These are phyloP conservation scores for Actinidia arguta DNA, from an alignment of 179 eudicot species.

Conservation along the genomic window DNA sequence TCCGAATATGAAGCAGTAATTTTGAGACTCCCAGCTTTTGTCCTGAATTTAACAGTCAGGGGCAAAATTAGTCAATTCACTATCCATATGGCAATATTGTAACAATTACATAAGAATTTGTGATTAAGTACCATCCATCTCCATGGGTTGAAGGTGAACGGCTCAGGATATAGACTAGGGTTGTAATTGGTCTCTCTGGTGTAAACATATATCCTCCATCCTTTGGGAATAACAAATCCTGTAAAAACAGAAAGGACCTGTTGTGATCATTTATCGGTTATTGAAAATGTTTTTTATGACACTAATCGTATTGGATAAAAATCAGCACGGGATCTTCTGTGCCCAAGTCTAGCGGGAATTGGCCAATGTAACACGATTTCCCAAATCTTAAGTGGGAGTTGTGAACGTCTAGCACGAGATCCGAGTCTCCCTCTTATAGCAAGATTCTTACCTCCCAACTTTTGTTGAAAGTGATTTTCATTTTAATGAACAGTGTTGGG, in stretches of 20 bases:
- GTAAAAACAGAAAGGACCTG: conserved; percentile 19
- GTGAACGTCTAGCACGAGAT: too few species aligned
- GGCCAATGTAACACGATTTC: too few species aligned
- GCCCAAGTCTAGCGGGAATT: too few species aligned
- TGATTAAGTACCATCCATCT: conserved; percentile 85
- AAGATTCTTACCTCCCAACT: too few species aligned
- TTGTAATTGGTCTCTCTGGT: conserved; percentile 91
- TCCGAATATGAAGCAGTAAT: conserved; percentile 79
- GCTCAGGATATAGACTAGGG: conserved; percentile 71
- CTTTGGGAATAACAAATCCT: conserved; percentile 86
- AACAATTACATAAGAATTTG: too few species aligned
- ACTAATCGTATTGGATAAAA: too few species aligned
- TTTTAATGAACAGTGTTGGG: too few species aligned
- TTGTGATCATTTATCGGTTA: conserved; percentile 15
- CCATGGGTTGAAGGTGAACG: conserved; percentile 87
- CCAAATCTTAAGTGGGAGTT: too few species aligned
- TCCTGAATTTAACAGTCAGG: conserved; percentile 46
- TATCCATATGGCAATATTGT: not conserved
- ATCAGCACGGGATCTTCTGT: too few species aligned
- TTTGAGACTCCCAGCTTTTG: conserved; percentile 66
- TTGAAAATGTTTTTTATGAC: too few species aligned
- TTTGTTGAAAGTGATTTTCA: too few species aligned
- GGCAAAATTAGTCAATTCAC: not conserved
- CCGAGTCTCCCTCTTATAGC: too few species aligned
- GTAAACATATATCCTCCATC: conserved; percentile 97